Conservation (phyloP, 2,329 filamentous ascomycete genomes). For the Aureobasidium sp. region DNA sequence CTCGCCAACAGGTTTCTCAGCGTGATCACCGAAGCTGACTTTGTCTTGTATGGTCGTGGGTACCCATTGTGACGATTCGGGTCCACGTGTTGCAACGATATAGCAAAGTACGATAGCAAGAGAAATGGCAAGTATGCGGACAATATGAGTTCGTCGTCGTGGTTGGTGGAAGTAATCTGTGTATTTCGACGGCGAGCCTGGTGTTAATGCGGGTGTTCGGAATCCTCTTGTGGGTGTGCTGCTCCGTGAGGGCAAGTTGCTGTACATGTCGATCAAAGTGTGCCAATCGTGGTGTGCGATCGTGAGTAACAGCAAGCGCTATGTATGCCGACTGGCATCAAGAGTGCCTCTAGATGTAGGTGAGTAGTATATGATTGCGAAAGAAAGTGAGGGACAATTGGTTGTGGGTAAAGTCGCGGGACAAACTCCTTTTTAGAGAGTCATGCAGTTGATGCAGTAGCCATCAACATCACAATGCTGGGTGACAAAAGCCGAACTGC, state of each 20-base stretch:
- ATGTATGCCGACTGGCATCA: not conserved
- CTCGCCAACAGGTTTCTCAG: not conserved
- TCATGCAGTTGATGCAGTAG: not conserved
- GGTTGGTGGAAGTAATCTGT: not conserved
- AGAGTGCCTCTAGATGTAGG: not conserved
- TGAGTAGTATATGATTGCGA: no score
- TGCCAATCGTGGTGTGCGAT: not conserved
- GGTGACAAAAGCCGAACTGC: not conserved
- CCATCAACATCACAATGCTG: not conserved
- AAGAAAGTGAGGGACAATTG: not conserved
- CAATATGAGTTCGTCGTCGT: slow-evolving; percentile 2
- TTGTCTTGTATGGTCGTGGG: not conserved
- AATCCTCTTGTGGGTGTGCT: not conserved
- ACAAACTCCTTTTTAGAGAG: not conserved
- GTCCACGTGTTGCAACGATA: not conserved
- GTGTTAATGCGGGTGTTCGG: not conserved
- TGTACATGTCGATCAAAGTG: not conserved
- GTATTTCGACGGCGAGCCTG: not conserved
- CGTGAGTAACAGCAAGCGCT: not conserved
- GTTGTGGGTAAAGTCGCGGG: not conserved
- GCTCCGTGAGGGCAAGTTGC: not conserved
- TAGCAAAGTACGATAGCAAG: slow-evolving; percentile 5
- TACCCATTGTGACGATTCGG: not conserved
- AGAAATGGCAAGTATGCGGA: slow-evolving; percentile 3
- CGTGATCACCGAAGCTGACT: not conserved